These are phyloP conservation scores for Beauveria scarabaeidicola DNA, from an alignment of 2,329 filamentous ascomycete species.

Conservation along the genomic window DNA sequence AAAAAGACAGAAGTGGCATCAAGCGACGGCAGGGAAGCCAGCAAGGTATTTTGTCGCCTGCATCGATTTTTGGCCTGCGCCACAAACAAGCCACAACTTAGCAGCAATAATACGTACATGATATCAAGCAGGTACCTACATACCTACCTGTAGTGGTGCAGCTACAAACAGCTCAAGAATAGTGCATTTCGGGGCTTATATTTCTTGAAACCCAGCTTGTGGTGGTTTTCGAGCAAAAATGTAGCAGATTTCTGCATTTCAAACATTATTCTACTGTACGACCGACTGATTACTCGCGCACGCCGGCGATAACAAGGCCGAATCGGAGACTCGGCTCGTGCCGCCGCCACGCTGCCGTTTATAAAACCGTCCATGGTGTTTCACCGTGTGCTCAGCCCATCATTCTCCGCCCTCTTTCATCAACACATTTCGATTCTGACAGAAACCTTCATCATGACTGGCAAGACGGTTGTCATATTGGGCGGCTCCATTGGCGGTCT, in stretches of 20 bases:
- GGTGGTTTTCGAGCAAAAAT: neutral
- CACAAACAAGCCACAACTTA: neutral
- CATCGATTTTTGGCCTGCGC: neutral
- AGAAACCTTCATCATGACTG: neutral
- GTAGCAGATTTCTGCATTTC: neutral
- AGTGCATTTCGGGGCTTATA: neutral
- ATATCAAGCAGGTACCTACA: neutral
- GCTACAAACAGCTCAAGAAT: neutral
- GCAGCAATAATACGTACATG: too few species aligned
- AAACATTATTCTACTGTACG: neutral
- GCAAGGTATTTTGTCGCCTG: neutral
- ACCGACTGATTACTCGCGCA: neutral
- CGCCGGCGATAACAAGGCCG: neutral
- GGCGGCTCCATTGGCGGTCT: constrained; percentile 47
- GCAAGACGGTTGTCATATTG: constrained; percentile 45
- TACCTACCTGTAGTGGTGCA: neutral
- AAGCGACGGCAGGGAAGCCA: neutral
- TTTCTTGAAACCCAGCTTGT: neutral
- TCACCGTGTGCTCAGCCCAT: neutral
- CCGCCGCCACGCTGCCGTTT: neutral
- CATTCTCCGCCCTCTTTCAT: neutral
- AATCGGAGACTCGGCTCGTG: neutral
- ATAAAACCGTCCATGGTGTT: neutral
- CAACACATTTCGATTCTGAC: neutral
- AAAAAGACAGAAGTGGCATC: neutral